Base-by-base conservation (phyloP, 495 filamentous ascomycete species). In the Aspergillus indologenus region DNA sequence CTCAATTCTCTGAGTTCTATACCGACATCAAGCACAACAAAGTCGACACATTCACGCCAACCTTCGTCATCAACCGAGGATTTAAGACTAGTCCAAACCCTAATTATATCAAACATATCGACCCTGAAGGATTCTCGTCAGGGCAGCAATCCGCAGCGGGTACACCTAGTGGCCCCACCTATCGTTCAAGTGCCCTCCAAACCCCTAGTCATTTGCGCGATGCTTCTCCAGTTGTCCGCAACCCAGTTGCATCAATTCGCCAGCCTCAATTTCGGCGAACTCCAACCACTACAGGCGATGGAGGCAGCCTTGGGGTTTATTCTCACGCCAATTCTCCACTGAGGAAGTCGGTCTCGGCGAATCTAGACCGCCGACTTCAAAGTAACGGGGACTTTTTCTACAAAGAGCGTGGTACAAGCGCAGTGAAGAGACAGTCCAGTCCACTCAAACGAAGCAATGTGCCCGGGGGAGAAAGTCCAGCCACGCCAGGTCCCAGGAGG, bases 11-110 rank as follows among this genome's bases (percentile, higher is more conserved):
- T 0, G 60, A 76, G 20, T 64, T 76, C 24, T 72, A 76, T 61
- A 68, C 75, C 23, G 79, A 83, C 2, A 61, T 73, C 5, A 80
- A 82, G 20, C 53, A 64, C 43, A 78, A 80, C 50, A 78, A 76
- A 50, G 85, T 96, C 12, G 83, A 87, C 43, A 78, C 84, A 20
- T 91, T 90, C 58, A 90, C 87, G 0, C 94, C 94, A 7, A 84
- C 87, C 1, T 86, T 89, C 0, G 75, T 91, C 50, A 83, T 96
- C 63, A 86, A 89, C 23, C 85, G 89, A n/a, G 86, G 85, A 26
- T 98, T 95, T 70, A 80, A 84, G 59, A 94, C 89, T 3, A 85
- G 89, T 47, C 91, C 93, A 9, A 98, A 98, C 65, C 89, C 90
- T 0, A 92, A 91, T 66, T 97, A 96, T 72, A 71, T 85, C 48